These are phyloP conservation scores for Globisporangium orthogonon DNA, from an alignment of 352 stramenopile genomes.

Conservation along the genomic window DNA sequence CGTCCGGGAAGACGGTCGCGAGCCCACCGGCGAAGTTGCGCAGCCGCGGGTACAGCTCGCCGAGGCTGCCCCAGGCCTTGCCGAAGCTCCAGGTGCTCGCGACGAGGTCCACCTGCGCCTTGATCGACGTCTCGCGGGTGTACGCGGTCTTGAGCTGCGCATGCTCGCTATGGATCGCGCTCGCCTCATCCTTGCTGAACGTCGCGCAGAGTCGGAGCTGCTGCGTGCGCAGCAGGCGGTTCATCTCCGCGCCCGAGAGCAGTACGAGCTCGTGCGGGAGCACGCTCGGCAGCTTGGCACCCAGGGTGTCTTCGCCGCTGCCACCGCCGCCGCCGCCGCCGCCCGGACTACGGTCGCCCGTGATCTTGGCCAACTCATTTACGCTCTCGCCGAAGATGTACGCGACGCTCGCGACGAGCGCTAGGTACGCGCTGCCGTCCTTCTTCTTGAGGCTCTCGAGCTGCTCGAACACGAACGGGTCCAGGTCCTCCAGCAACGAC, in stretches of 20 bases:
- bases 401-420: constrained; percentile 8
- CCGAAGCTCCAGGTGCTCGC: constrained; percentile 7
- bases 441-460: constrained; percentile 5
- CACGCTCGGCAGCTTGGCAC: constrained; percentile 6
- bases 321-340: not conserved
- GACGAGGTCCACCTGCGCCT: constrained; percentile 8
- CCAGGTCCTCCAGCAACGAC: constrained; percentile 10
- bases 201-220: constrained; percentile 10
- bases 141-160: constrained; percentile 13
- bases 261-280: constrained; percentile 15
- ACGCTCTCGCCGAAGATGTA: constrained; percentile 13
- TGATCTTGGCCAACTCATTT: constrained; percentile 7
- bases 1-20: constrained; percentile 8
- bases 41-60: constrained; percentile 9
- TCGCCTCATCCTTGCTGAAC: constrained; percentile 10
- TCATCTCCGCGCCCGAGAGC: constrained; percentile 14
- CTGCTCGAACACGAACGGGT: constrained; percentile 13
- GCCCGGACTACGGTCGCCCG: not conserved
- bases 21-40: constrained; percentile 10
- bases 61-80: constrained; percentile 9
- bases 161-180: constrained; percentile 13
- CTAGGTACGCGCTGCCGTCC: not conserved
- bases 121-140: constrained; percentile 13
- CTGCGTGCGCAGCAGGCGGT: constrained; percentile 11
- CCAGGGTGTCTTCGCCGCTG: not conserved